Evolutionary conservation across 176 grass and related monocot genomes (phyloP).

Genomic region (Saccharum spontaneum): DNA sequence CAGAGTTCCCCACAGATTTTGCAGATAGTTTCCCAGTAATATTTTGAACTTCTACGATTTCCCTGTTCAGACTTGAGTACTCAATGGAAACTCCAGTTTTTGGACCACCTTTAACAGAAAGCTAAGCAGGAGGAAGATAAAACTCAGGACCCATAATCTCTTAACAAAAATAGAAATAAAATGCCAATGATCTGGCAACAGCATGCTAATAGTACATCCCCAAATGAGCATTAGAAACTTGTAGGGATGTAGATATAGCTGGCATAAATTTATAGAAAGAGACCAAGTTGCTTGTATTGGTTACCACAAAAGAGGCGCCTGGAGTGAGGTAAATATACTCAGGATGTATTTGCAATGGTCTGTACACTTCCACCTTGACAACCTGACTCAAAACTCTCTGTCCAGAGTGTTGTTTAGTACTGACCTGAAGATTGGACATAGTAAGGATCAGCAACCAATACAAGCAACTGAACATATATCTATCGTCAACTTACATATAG

Average conservation of each 20-base stretch:
- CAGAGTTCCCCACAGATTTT: slow-evolving; percentile 81
- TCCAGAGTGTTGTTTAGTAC: slow-evolving; percentile 65
- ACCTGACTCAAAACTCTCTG: slow-evolving; percentile 83
- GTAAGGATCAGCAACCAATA: slow-evolving; percentile 19
- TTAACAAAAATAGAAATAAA: slow-evolving; percentile 13
- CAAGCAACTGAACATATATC: slow-evolving; percentile 27
- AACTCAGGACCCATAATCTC: slow-evolving; percentile 14
- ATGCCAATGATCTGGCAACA: slow-evolving; percentile 12
- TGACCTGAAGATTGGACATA: slow-evolving; percentile 66
- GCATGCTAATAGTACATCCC: slow-evolving; percentile 5
- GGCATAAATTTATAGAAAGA: slow-evolving; percentile 6
- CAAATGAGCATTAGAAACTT: slow-evolving; percentile 4
- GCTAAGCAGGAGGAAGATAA: slow-evolving; percentile 47
- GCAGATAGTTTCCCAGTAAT: slow-evolving; percentile 71
- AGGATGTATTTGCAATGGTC: slow-evolving; percentile 76
- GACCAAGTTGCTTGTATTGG: slow-evolving; percentile 34
- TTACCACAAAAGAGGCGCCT: slow-evolving; percentile 91
- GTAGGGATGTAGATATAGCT: slow-evolving; percentile 6
- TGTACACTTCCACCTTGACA: slow-evolving; percentile 92
- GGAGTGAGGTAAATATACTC: slow-evolving; percentile 91
- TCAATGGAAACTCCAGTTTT: slow-evolving; percentile 73
- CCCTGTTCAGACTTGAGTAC: slow-evolving; percentile 63
- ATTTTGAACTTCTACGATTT: slow-evolving; percentile 61
- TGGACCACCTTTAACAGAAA: slow-evolving; percentile 88
- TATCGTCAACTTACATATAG: slow-evolving; percentile 83